phyloP scores from a whole-genome alignment of 768 basidiomycete genomes.

The Candolleomyces eurysporus region DNA sequence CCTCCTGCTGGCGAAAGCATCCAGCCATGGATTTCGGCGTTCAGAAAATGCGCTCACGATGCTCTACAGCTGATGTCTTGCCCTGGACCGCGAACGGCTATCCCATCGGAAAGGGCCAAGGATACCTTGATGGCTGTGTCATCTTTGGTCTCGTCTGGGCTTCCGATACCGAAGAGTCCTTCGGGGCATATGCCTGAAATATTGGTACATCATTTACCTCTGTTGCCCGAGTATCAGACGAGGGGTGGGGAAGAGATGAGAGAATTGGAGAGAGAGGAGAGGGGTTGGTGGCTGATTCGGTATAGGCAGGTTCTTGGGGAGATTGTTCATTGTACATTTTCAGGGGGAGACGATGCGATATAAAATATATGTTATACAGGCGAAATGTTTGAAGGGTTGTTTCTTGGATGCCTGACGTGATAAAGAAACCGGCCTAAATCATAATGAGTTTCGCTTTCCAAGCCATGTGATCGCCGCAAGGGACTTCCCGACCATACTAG shows the following conservation, averaged over 20 bases:
- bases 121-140: conserved; percentile 34
- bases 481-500: too few relatives aligned
- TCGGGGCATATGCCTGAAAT: conserved; percentile 50
- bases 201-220: too few relatives aligned
- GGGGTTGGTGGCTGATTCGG: conserved; percentile 71
- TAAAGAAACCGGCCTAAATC: too few relatives aligned
- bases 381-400: too few relatives aligned
- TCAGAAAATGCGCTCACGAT: conserved; percentile 50
- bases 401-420: too few relatives aligned
- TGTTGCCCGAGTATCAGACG: conserved; percentile 1
- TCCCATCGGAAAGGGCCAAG: conserved; percentile 18
- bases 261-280: conserved; percentile 60
- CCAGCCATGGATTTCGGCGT: conserved; percentile 47
- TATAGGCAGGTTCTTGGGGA: conserved; percentile 57
- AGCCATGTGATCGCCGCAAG: too few relatives aligned
- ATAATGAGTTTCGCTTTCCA: too few relatives aligned
- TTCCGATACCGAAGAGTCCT: conserved; percentile 72
- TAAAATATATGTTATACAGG: too few relatives aligned
- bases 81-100: conserved; percentile 17
- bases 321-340: background rate
- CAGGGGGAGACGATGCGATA: too few relatives aligned
- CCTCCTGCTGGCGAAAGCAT: background rate
- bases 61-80: conserved; percentile 40
- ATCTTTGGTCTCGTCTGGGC: conserved; percentile 38
- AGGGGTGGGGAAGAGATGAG: conserved; percentile 15